Base-by-base conservation (phyloP, 371 early-diverging fungal genomes). In the Vairimorpha necatrix region DNA sequence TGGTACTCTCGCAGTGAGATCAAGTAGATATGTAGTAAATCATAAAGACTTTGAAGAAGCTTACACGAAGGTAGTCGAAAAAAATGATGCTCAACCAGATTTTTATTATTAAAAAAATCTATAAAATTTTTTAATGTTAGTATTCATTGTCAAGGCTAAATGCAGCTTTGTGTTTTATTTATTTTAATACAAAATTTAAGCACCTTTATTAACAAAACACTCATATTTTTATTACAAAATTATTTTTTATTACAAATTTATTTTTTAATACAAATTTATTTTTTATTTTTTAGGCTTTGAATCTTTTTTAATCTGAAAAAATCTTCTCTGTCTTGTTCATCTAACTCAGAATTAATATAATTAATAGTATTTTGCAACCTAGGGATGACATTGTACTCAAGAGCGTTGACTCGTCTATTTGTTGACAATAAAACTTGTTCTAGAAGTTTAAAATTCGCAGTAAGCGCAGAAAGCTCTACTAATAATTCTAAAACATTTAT, bases 311-410 rank as follows among this genome's bases (percentile, higher is more conserved):
- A 72, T 56, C 94, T 87, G 84, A 93, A 97, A 87, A 99, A 99
- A 80, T 99, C 99, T 86, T 98, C 99, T 84, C 99, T 89, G 83
- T 98, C 99, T 87, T 91, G 91, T 84, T 99, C 99, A 81, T 99
- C 99, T 67, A 99, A 88, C 85, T 98, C 99, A 32, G 94, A 91
- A 60, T 89, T 89, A 76, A 99, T 94, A 83, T 93, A 94, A 77
- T 88, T 88, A 82, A 96, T 93, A 56, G 99, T 98, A 87, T 95
- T 99, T 81, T 96, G 94, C 71, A 94, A 89, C 69, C 90, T 90
- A 39, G 99, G 99, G 74, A 99, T 96, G 78, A 98, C 92, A 47
- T 95, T 92, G 83, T 93, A 91, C 83, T 98, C 98, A 80, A 99
- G 93, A 11, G 99, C 97, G 84, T 97, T 98, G 26, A 98, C 97